Base-by-base conservation (phyloP, 345 rosid genomes). In the Theobroma cacao region DNA sequence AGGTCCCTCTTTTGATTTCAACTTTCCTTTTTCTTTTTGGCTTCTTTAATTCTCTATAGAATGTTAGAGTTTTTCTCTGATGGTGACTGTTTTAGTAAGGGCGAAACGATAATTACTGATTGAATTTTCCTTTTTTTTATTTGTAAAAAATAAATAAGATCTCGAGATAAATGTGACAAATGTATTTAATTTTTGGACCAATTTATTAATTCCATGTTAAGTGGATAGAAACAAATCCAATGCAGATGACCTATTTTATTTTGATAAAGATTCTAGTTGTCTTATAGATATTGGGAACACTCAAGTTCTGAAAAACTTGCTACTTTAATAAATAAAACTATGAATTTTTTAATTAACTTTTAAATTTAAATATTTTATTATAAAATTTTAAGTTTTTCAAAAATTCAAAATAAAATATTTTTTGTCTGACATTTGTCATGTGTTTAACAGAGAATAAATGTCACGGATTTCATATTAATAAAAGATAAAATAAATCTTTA, bases 81-180 rank as follows among this genome's bases (percentile, higher is more conserved):
- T 33, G 61, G 12, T 52, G 62, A 72, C 33, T 52, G 45, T 72
- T 34, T n/a, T 11, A 3, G 58, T n/a, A 20, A 33, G 40, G 20
- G 24, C 47, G 14, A 72, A 72, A 33, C 5, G 75, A 31, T 31
- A 31, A 30, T 31, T 31, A 3, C 12, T 0, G 31, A 58, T 24
- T 24, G 31, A 12, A 30, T 20, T 71, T 52, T 7, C 45, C 1
- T 41, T 11, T 8, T 26, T 28, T 47, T 70, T 15, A 17, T 43
- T 70, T 31, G 62, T 12, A 52, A 72, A 52, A 72, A 52, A 34
- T 52, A n/a, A 52, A 72, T 33, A 53, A 72, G 61, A 70, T 70
- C 59, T 18, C 26, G 41, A 48, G 40, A 70, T 17, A 70, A 70
- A 70, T 14, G 26, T 48, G 22, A 70, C 59, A n/a, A 38, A n/a